phyloP scores from a whole-genome alignment of 2,329 filamentous ascomycete species.

The Zasmidium angulare region DNA sequence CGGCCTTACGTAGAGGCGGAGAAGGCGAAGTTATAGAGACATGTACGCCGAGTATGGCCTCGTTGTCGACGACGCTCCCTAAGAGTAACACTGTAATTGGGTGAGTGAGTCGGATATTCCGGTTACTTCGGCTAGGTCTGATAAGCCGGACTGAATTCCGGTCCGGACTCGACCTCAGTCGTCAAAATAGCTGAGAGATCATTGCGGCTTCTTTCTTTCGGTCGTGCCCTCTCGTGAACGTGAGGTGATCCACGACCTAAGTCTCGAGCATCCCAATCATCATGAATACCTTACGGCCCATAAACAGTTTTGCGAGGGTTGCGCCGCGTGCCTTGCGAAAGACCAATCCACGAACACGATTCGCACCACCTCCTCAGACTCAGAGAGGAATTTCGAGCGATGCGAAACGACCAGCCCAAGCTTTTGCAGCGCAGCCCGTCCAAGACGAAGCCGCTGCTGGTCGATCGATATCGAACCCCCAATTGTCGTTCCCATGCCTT shows the following conservation, averaged over 20 bases:
- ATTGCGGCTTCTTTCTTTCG: background rate
- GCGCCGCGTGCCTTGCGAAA: conserved; percentile 14
- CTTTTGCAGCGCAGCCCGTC: conserved; percentile 22
- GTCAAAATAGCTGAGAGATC: background rate
- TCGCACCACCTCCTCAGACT: background rate
- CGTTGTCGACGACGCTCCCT: too few species aligned
- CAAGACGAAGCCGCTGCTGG: conserved; percentile 29
- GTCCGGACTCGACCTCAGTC: background rate
- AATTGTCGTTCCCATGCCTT: conserved; percentile 86
- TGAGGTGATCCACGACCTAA: background rate
- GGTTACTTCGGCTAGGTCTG: background rate
- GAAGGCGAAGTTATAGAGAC: conserved; percentile 7
- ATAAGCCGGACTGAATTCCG: background rate
- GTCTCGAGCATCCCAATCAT: background rate
- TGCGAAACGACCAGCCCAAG: conserved; percentile 16
- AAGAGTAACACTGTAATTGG: too few species aligned
- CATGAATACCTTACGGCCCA: conserved; percentile 13
- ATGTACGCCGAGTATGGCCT: too few species aligned
- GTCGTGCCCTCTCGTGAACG: background rate
- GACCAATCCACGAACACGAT: conserved; percentile 12
- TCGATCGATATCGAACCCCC: conserved; percentile 66
- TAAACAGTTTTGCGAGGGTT: conserved; percentile 5
- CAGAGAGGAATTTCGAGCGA: conserved; percentile 16
- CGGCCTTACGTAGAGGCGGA: background rate
- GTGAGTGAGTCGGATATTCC: background rate